Percentiles rank a stretch among this genome's conserved stretches.
Conservation (phyloP, 2,329 filamentous ascomycete species). For the Emergomyces africanus region DNA sequence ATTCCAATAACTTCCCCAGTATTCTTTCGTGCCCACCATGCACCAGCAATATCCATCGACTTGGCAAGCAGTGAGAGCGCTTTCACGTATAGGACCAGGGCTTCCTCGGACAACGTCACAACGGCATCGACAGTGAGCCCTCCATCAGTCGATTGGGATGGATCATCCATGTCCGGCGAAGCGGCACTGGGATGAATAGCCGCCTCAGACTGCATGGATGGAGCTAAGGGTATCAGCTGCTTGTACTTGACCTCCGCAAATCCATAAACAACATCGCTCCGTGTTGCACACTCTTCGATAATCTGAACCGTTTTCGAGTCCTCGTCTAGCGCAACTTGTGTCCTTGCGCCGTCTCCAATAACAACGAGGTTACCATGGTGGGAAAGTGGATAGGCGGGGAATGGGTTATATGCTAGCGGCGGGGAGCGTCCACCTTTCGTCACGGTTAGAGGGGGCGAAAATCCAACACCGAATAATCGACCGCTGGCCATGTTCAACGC, state of each 20-base stretch:
- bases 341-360: conserved; percentile 49
- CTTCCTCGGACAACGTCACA: conserved; percentile 82
- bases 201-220: conserved; percentile 41
- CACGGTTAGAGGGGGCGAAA: conserved; percentile 36
- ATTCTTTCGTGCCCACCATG: conserved; percentile 78
- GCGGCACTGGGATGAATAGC: conserved; percentile 17
- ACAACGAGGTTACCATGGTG: conserved; percentile 56
- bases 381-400: conserved; percentile 69
- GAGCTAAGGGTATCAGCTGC: conserved; percentile 80
- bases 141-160: conserved; percentile 49
- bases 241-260: conserved; percentile 99
- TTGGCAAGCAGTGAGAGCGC: conserved; percentile 79
- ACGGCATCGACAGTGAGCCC: conserved; percentile 76
- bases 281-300: conserved; percentile 83
- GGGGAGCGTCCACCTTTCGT: conserved; percentile 35
- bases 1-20: conserved; percentile 45
- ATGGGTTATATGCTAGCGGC: conserved; percentile 48
- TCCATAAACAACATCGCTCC: conserved; percentile 91
- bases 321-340: conserved; percentile 55
- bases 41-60: conserved; percentile 86
- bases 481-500: conserved; percentile 87
- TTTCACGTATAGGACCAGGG: conserved; percentile 91
- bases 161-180: conserved; percentile 25
- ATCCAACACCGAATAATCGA: conserved; percentile 37
- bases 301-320: conserved; percentile 64